These are phyloP conservation scores for Acmispon strigosus DNA, from an alignment of 306 rosid species.

Conservation along the genomic window DNA sequence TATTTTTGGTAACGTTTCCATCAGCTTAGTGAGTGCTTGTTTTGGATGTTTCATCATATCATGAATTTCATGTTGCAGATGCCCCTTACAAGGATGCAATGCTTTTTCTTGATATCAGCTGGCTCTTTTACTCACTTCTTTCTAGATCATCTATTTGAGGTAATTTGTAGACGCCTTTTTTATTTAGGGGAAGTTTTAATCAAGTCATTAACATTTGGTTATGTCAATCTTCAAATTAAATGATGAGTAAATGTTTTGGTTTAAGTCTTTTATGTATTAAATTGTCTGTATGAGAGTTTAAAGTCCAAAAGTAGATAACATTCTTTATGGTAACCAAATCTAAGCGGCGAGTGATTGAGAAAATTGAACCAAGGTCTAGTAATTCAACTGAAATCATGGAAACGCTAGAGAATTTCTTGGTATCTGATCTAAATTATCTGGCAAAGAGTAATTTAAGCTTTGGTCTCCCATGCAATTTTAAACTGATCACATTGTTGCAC, in stretches of 20 bases:
- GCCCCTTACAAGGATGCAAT: conserved; percentile 61
- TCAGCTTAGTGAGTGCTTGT: no score
- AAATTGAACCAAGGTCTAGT: background rate
- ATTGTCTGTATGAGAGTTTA: background rate
- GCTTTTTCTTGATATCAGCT: conserved; percentile 66
- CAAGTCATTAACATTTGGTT: background rate
- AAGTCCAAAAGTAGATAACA: background rate
- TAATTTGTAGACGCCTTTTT: conserved; percentile 11
- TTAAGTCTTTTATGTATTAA: no score
- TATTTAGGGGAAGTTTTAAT: background rate
- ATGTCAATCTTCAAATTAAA: background rate
- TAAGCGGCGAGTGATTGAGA: background rate
- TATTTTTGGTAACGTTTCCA: no score
- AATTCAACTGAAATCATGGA: conserved; percentile 2
- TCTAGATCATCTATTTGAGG: conserved; percentile 88
- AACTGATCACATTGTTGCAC: background rate
- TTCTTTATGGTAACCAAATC: background rate
- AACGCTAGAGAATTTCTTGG: background rate
- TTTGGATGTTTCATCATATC: background rate
- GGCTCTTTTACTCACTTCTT: conserved; percentile 87
- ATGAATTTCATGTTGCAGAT: conserved; percentile 35
- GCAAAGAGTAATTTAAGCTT: background rate
- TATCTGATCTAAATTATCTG: background rate
- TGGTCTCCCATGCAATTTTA: background rate
- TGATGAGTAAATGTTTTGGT: background rate